Base-by-base conservation (phyloP, 495 filamentous ascomycete genomes). In the Daldinia bambusicola region DNA sequence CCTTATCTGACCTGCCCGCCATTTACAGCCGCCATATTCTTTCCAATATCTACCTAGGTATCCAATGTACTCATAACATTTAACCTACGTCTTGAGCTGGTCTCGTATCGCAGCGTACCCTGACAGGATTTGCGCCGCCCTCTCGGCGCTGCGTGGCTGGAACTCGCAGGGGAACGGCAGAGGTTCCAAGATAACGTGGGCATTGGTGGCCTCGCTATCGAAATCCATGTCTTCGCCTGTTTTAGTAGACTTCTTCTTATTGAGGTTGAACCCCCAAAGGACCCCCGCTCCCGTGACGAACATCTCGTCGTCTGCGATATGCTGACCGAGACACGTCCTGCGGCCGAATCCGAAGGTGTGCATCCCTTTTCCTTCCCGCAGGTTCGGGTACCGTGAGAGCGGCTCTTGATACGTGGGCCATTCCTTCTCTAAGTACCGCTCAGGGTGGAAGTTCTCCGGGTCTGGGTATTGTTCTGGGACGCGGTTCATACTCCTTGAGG, bases 301-400 rank as follows among this genome's bases (percentile, higher is more conserved):
- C 77, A 79, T 83, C 70, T 84, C 83, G 72, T 84, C 81, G 64
- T 90, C 88, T 4, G 89, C 90, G n/a, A 91, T 80, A 45, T 87
- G 80, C 22, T 88, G 85, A 0, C 89, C 90, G 0, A 89, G 80
- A 62, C 90, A 92, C 6, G 87, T 85, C 9, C 89, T 81, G 1
- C 89, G 85, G 4, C 90, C 90, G 74, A 85, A 89, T 5, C 89
- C 89, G 67, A 90, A 92, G 1, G 78, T 81, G 56, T 86, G 82
- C 82, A 84, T 84, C 26, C 77, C 68, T 1, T 75, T 67, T 6
- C 75, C 85, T 79, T 77, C 87, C 75, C 74, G 86, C 80, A 81
- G 83, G 83, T 83, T 84, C 45, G 84, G 84, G 43, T 82, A 86
- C 36, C 79, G 73, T 0, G 82, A 79, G 1, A 86, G 80, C 8